Evolutionary conservation across 2,329 filamentous ascomycete species (phyloP), one percentile per base, ranked within the genome.

Genomic region (Pezicula rhizophila): DNA sequence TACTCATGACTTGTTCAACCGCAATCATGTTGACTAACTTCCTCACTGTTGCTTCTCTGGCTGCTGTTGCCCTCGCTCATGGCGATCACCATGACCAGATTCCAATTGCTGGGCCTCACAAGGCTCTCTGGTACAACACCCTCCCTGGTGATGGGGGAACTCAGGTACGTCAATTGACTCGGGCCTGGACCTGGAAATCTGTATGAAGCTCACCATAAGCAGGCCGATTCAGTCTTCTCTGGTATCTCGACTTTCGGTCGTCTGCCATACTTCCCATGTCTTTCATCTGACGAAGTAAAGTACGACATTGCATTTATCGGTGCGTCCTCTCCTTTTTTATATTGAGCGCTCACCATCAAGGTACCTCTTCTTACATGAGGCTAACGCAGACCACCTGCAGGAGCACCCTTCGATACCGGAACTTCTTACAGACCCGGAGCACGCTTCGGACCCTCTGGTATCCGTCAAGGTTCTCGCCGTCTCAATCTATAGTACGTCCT

Each of bases 231-330:
- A 0, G 87, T 93, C 50, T 95, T 93, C 69, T 92, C 87, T 1
- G 89, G 89, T 25, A 93, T 95, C 61, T 87, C 85, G 1, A 95
- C 89, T 7, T 93, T 93, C 63, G 89, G 87, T 10, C 82, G 87
- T 45, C 71, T 93, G 38, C 82, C 84, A 5, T 93, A 95, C 68
- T 79, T 77, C 50, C 86, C 87, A 3, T 95, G 89, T 64, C 73
- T 95, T 4, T 73, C 79, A n/a, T 83, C 78, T 53, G 75, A 80
- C 37, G 76, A 81, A 23, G 82, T 85, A 56, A 80, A 83, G 60
- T 95, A 86, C 59, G 89, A 95, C 56, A 91, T 95, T 67, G 89
- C 89, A 1, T 93, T 95, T 66, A 79, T 93, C 45, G 88, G 86
- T 85, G 66, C 45, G 70, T 60, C 20, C 18, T 15, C 33, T 12